These are phyloP conservation scores for Gossypioides kirkii DNA, from an alignment of 345 rosid genomes.

Conservation along the genomic window DNA sequence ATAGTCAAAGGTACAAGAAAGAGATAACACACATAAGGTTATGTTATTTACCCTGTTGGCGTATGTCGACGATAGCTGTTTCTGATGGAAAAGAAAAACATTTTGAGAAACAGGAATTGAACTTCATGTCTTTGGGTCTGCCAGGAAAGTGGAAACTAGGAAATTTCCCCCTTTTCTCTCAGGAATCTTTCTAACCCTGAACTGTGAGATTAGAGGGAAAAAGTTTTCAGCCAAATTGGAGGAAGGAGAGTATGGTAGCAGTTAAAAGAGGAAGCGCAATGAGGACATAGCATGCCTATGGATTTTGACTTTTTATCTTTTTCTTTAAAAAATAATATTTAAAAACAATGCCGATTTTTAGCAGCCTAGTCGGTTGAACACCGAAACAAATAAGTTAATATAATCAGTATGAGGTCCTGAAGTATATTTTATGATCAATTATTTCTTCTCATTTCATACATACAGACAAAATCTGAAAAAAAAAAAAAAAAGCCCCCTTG, in stretches of 20 bases:
- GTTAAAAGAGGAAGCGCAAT: not conserved
- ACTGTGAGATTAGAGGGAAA: not conserved
- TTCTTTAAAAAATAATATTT: not conserved
- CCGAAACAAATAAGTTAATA: not conserved
- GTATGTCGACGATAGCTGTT: not conserved
- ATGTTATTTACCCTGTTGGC: slow-evolving; percentile 12
- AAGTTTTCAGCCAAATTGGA: not conserved
- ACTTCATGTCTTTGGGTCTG: slow-evolving; percentile 25
- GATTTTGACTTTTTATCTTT: slow-evolving; percentile 9
- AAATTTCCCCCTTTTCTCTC: not conserved
- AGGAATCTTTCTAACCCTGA: not conserved
- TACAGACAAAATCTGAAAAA: not conserved
- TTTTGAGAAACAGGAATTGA: slow-evolving; percentile 15
- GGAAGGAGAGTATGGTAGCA: not conserved
- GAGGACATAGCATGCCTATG: not conserved
- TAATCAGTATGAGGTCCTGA: not conserved
- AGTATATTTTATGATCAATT: no score
- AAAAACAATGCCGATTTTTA: not conserved
- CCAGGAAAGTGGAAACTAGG: not conserved
- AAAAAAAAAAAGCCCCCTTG: not conserved
- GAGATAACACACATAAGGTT: not conserved
- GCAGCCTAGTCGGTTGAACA: not conserved
- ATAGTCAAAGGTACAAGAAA: not conserved
- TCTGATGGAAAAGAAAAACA: slow-evolving; percentile 21
- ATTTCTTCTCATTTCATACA: not conserved